Conservation (phyloP, 1,284 basidiomycete genomes). For the Meira nashicola region DNA sequence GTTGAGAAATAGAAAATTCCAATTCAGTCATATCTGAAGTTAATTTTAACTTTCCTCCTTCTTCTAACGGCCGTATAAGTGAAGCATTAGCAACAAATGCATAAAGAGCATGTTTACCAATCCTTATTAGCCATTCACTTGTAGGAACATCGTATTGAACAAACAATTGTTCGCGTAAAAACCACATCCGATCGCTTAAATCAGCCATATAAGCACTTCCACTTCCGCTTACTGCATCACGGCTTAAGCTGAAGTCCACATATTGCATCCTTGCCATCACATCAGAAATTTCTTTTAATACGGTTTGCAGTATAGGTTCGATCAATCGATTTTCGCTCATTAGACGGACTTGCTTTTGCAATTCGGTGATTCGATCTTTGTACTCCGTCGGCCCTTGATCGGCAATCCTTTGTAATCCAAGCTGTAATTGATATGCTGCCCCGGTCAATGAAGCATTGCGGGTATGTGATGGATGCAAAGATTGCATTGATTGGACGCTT, state of each 20-base stretch:
- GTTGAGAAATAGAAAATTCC: slow-evolving; percentile 66
- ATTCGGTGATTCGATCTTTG: not conserved
- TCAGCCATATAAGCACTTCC: slow-evolving; percentile 11
- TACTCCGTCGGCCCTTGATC: not conserved
- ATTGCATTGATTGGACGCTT: not conserved
- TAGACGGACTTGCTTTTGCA: not conserved
- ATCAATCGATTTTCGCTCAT: not conserved
- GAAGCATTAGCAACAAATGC: slow-evolving; percentile 84
- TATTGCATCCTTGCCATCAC: slow-evolving; percentile 6
- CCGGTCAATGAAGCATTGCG: slow-evolving; percentile 20
- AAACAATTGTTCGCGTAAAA: slow-evolving; percentile 7
- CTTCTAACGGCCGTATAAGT: slow-evolving; percentile 77
- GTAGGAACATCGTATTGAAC: not conserved
- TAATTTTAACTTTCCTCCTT: slow-evolving; percentile 82
- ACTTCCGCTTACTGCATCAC: slow-evolving; percentile 6
- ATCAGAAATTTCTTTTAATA: slow-evolving; percentile 2
- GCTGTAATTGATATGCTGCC: slow-evolving; percentile 13
- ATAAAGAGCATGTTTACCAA: slow-evolving; percentile 63
- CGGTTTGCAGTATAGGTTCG: not conserved
- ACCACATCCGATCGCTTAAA: slow-evolving; percentile 5
- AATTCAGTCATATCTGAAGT: slow-evolving; percentile 92
- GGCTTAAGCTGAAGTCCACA: slow-evolving; percentile 3
- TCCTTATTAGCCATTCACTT: slow-evolving; percentile 27
- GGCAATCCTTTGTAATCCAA: not conserved
- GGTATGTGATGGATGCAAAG: slow-evolving; percentile 11